Percentiles rank a stretch among this genome's conserved stretches.
These are phyloP conservation scores for Tetrapyrgos nigripes DNA, from an alignment of 1,284 basidiomycete species.

Conservation along the genomic window DNA sequence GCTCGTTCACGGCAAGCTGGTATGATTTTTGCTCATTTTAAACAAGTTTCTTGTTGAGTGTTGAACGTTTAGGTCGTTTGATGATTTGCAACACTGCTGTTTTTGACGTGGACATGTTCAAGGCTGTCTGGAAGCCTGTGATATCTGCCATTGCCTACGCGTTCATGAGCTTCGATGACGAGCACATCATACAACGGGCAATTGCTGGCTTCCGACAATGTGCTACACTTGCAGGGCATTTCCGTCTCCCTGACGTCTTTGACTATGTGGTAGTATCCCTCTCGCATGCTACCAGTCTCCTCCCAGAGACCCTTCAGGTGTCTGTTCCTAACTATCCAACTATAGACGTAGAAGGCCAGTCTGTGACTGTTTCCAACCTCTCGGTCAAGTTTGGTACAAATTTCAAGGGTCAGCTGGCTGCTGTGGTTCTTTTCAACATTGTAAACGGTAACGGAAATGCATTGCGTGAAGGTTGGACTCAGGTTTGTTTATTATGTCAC, in stretches of 20 bases:
- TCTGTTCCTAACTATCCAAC: constrained; percentile 86
- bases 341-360: constrained; percentile 92
- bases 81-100: constrained; percentile 79
- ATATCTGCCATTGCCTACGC: constrained; percentile 92
- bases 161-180: constrained; percentile 96
- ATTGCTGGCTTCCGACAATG: constrained; percentile 97
- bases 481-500: constrained; percentile 52
- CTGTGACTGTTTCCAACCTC: constrained; percentile 89
- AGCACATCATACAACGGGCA: constrained; percentile 93
- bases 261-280: constrained; percentile 95
- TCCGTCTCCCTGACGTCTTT: constrained; percentile 92
- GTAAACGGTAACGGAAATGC: constrained; percentile 97
- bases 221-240: constrained; percentile 90
- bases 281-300: constrained; percentile 85
- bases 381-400: constrained; percentile 96
- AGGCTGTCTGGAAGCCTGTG: constrained; percentile 88
- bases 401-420: constrained; percentile 95
- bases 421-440: constrained; percentile 97
- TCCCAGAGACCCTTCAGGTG: constrained; percentile 77
- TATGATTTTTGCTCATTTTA: constrained; percentile 37
- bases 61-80: constrained; percentile 81
- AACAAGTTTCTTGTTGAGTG: constrained; percentile 1
- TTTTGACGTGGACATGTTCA: constrained; percentile 96
- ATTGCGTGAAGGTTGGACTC: constrained; percentile 93
- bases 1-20: constrained; percentile 83